Evolutionary conservation across 2,329 filamentous ascomycete species (phyloP).

Genomic region (Penicillium sp.): DNA sequence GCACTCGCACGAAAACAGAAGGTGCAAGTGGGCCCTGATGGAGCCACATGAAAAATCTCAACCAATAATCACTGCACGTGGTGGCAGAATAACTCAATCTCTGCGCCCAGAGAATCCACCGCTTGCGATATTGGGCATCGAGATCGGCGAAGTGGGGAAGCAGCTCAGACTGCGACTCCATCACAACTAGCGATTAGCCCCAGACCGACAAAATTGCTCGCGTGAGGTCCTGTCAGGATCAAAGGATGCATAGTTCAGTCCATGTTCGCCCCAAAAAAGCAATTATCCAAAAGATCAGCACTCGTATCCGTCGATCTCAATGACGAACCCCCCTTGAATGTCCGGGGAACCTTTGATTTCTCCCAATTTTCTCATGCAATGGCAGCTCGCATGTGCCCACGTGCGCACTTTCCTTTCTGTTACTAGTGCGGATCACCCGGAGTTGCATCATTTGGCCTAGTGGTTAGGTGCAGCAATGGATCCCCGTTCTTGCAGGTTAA

Average conservation of each 20-base stretch:
- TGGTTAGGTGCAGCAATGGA: neutral
- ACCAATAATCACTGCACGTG: constrained; percentile 34
- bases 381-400: neutral
- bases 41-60: constrained; percentile 11
- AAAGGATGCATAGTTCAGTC: too few relatives aligned
- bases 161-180: neutral
- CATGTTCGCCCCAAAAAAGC: too few relatives aligned
- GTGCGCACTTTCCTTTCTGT: neutral
- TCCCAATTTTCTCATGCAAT: neutral
- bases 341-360: neutral
- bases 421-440: neutral
- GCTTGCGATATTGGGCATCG: neutral
- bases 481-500: neutral
- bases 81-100: neutral
- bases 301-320: neutral
- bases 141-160: neutral
- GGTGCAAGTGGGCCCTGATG: neutral
- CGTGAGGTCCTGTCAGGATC: neutral
- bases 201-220: constrained; percentile 1
- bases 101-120: neutral
- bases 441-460: neutral
- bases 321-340: neutral
- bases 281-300: neutral
- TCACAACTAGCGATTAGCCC: neutral
- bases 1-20: neutral